Percentiles rank a stretch among this genome's conserved stretches.
Conservation (phyloP, 345 rosid species). For the Iberis pinnata region DNA sequence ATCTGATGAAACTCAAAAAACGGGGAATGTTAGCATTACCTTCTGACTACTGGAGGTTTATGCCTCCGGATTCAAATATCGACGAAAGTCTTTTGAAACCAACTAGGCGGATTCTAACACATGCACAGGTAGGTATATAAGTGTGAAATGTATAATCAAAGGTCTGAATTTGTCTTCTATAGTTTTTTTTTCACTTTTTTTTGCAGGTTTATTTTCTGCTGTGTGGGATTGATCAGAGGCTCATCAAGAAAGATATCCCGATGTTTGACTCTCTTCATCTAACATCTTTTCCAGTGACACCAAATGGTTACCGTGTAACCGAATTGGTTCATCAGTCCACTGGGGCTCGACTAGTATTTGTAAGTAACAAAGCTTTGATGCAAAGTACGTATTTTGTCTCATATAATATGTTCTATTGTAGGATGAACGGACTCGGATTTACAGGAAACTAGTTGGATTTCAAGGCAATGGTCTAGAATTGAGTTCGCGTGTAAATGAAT, state of each 20-base stretch:
- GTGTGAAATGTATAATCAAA: not conserved
- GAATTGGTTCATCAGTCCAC: conserved; percentile 54
- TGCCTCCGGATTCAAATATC: conserved; percentile 48
- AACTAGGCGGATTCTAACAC: conserved; percentile 52
- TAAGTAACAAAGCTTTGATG: conserved; percentile 31
- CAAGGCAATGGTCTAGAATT: conserved; percentile 58
- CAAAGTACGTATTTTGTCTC: conserved; percentile 4
- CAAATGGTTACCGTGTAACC: conserved; percentile 79
- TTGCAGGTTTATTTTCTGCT: conserved; percentile 53
- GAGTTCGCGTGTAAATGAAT: conserved; percentile 62
- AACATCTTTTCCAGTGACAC: conserved; percentile 65
- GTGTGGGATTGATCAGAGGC: conserved; percentile 48
- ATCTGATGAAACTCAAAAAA: conserved; percentile 29
- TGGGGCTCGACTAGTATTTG: conserved; percentile 55
- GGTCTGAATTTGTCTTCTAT: not conserved
- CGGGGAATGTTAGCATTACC: conserved; percentile 36
- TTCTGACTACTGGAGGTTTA: conserved; percentile 70
- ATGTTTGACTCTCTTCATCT: conserved; percentile 38
- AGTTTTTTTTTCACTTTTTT: conserved; percentile 12
- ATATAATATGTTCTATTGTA: conserved; percentile 23
- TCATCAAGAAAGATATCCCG: conserved; percentile 41
- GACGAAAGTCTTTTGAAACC: conserved; percentile 47
- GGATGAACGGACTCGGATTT: conserved; percentile 78
- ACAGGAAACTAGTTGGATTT: conserved; percentile 64
- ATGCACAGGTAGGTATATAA: conserved; percentile 80